Conservation (phyloP, 768 basidiomycete species). For the Rubroboletus pulcherrimus region DNA sequence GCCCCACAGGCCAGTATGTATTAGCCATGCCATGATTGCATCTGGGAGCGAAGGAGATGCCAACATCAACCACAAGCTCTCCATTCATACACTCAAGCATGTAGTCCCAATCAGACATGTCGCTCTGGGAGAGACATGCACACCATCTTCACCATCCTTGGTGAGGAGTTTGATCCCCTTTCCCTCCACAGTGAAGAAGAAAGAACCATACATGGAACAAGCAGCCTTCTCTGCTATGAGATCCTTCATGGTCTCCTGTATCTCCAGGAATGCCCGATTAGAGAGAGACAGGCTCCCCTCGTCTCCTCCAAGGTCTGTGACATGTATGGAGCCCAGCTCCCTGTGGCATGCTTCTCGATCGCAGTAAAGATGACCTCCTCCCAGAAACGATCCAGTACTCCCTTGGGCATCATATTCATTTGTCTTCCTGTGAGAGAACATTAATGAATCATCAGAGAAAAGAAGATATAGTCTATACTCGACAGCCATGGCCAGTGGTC, state of each 20-base stretch:
- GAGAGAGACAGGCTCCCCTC: not conserved
- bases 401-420: conserved; percentile 2
- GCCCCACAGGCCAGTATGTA: conserved; percentile 6
- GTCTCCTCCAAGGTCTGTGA: not conserved
- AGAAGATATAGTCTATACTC: conserved; percentile 3
- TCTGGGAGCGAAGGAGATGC: not conserved
- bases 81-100: conserved; percentile 2
- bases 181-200: conserved; percentile 11
- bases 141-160: not conserved
- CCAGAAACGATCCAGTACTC: conserved; percentile 6
- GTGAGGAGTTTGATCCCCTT: conserved; percentile 17
- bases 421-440: not conserved
- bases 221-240: not conserved
- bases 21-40: not conserved
- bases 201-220: conserved; percentile 5
- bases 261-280: not conserved
- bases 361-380: conserved; percentile 1
- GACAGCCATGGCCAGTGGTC: not conserved
- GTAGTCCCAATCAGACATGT: conserved; percentile 6
- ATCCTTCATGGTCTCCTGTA: not conserved
- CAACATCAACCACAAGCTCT: conserved; percentile 1
- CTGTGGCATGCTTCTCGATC: not conserved
- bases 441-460: conserved; percentile 10
- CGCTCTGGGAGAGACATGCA: not conserved
- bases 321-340: not conserved